These are phyloP conservation scores for Bipolaris gigantea DNA, from an alignment of 2,329 filamentous ascomycete genomes.

Conservation along the genomic window DNA sequence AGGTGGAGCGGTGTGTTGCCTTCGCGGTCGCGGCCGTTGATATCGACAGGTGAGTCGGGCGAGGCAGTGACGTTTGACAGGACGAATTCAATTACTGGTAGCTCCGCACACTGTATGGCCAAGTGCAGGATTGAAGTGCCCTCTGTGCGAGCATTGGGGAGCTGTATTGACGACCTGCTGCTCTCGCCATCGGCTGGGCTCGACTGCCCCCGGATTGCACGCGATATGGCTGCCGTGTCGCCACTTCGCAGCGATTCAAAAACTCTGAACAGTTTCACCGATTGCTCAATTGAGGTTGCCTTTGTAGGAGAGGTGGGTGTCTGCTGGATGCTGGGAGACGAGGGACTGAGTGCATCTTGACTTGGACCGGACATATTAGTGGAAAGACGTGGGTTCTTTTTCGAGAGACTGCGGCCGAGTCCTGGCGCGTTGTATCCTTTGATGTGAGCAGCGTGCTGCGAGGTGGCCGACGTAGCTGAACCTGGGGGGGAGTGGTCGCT, in stretches of 20 bases:
- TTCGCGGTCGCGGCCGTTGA: slow-evolving; percentile 89
- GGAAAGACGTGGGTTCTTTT: slow-evolving; percentile 34
- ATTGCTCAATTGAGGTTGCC: slow-evolving; percentile 74
- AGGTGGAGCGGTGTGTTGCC: slow-evolving; percentile 93
- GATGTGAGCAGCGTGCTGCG: slow-evolving; percentile 24
- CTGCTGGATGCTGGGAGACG: slow-evolving; percentile 20
- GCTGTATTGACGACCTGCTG: slow-evolving; percentile 53
- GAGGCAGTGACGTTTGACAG: slow-evolving; percentile 62
- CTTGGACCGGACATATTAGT: slow-evolving; percentile 31
- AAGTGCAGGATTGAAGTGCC: slow-evolving; percentile 91
- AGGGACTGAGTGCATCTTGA: slow-evolving; percentile 23
- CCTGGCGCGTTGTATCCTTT: slow-evolving; percentile 1
- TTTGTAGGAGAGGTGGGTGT: slow-evolving; percentile 39
- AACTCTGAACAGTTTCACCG: slow-evolving; percentile 88
- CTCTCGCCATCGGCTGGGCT: slow-evolving; percentile 52
- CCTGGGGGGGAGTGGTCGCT: slow-evolving; percentile 20
- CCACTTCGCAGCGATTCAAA: slow-evolving; percentile 91
- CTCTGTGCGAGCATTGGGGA: slow-evolving; percentile 57
- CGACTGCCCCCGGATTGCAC: slow-evolving; percentile 71
- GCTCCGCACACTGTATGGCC: slow-evolving; percentile 92
- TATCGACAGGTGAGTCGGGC: slow-evolving; percentile 68
- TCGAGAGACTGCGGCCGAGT: slow-evolving; percentile 35
- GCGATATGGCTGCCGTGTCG: slow-evolving; percentile 87
- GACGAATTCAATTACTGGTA: slow-evolving; percentile 92
- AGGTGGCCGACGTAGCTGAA: slow-evolving; percentile 28